Conservation (phyloP, 2,329 filamentous ascomycete species). For the Neofusicoccum cordaticola region DNA sequence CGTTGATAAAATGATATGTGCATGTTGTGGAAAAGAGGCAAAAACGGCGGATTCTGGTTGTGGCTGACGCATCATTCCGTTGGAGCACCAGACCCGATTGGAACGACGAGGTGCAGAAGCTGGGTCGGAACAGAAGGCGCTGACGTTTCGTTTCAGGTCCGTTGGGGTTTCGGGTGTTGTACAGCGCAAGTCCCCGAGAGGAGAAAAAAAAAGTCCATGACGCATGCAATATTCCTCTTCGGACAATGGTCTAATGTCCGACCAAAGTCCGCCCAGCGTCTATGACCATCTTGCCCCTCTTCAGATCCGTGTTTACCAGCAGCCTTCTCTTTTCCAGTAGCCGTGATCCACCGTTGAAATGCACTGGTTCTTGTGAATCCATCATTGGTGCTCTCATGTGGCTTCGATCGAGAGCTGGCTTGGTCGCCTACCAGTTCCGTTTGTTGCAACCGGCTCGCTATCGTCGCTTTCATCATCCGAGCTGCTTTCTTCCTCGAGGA, state of each 20-base stretch:
- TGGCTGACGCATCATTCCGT: too few relatives aligned
- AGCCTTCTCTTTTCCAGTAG: too few relatives aligned
- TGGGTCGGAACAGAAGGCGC: neutral
- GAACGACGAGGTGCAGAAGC: too few relatives aligned
- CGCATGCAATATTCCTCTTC: constrained; percentile 6
- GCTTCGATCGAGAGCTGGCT: constrained; percentile 2
- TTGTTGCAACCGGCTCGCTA: neutral
- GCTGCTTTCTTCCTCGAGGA: constrained; percentile 67
- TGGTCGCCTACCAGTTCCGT: neutral
- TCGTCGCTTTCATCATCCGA: constrained; percentile 4
- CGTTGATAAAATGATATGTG: neutral
- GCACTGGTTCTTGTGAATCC: too few relatives aligned
- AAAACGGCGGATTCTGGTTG: too few relatives aligned
- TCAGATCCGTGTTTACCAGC: too few relatives aligned
- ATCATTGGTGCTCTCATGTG: neutral
- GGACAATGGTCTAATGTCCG: neutral
- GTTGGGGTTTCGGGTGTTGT: neutral
- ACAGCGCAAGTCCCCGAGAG: neutral
- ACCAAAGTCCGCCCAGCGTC: neutral
- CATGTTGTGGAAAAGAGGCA: neutral
- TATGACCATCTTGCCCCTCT: neutral
- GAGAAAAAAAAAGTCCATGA: neutral
- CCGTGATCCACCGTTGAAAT: too few relatives aligned
- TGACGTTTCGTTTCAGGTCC: neutral
- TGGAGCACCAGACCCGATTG: too few relatives aligned